Percentiles rank a stretch among this genome's conserved stretches.
Conservation (phyloP, 805 yeast species). For the Candida railenensis region DNA sequence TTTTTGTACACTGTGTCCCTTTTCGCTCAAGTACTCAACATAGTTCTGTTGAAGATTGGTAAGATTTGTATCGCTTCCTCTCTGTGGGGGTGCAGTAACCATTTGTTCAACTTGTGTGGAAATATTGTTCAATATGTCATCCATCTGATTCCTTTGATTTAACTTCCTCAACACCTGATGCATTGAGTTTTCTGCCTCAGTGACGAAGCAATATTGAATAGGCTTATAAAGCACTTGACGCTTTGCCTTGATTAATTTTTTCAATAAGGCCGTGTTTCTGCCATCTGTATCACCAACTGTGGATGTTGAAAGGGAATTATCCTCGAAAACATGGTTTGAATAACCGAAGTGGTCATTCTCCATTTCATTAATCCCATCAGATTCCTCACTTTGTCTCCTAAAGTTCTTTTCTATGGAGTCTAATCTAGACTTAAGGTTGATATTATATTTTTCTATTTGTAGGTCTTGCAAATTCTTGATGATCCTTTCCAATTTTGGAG, state of each 20-base stretch:
- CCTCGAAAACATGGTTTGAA: slow-evolving; percentile 5
- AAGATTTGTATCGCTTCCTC: not conserved
- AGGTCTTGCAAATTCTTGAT: slow-evolving; percentile 13
- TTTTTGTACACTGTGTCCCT: slow-evolving; percentile 6
- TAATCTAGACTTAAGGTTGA: slow-evolving; percentile 8
- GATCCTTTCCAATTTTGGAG: slow-evolving; percentile 10
- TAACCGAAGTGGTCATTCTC: not conserved
- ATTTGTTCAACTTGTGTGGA: not conserved
- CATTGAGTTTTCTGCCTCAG: slow-evolving; percentile 15
- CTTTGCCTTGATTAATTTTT: slow-evolving; percentile 12
- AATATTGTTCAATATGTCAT: not conserved
- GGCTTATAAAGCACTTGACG: slow-evolving; percentile 20
- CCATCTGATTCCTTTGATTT: not conserved
- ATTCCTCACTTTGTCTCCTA: not conserved
- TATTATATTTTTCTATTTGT: slow-evolving; percentile 9
- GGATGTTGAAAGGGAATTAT: slow-evolving; percentile 6
- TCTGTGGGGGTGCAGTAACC: not conserved
- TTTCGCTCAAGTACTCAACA: slow-evolving; percentile 10
- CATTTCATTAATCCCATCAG: not conserved
- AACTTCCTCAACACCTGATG: slow-evolving; percentile 11
- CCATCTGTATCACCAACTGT: not conserved
- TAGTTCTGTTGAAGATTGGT: slow-evolving; percentile 9
- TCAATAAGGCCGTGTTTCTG: slow-evolving; percentile 4
- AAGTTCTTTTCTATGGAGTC: not conserved
- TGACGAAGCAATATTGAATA: slow-evolving; percentile 22